Conservation (phyloP, 768 basidiomycete genomes). For the Suillus sp. region DNA sequence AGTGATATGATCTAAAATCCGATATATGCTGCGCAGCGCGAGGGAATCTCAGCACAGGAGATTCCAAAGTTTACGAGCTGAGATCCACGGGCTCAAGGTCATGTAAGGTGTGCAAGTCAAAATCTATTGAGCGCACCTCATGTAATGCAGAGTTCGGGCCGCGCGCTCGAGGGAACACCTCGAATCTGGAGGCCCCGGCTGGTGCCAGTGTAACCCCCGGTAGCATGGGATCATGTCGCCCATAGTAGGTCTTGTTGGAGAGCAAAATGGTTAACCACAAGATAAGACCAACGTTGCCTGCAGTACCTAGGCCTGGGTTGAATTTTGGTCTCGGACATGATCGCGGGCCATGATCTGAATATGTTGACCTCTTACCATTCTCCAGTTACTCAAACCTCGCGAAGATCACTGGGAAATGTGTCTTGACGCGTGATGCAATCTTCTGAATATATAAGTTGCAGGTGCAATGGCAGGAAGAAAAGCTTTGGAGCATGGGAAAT, state of each 20-base stretch:
- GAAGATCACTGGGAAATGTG: not conserved
- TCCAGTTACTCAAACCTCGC: not conserved
- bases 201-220: too few relatives aligned
- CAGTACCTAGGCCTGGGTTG: not conserved
- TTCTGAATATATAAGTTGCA: too few relatives aligned
- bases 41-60: not conserved
- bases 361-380: not conserved
- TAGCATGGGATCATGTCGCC: not conserved
- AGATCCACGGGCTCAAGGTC: not conserved
- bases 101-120: not conserved
- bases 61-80: not conserved
- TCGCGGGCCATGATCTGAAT: too few relatives aligned
- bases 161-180: not conserved
- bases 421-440: too few relatives aligned
- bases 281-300: not conserved
- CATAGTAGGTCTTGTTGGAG: not conserved
- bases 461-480: too few relatives aligned
- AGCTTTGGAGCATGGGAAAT: too few relatives aligned
- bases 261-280: not conserved
- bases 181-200: not conserved
- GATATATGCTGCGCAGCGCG: not conserved
- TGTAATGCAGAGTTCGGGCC: not conserved
- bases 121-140: not conserved
- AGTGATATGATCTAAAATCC: not conserved
- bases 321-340: not conserved